A percentile compares a stretch with the other conserved stretches of the same genome.
phyloP scores from a whole-genome alignment of 2,329 filamentous ascomycete species.

The Allantophomopsis cytisporea region DNA sequence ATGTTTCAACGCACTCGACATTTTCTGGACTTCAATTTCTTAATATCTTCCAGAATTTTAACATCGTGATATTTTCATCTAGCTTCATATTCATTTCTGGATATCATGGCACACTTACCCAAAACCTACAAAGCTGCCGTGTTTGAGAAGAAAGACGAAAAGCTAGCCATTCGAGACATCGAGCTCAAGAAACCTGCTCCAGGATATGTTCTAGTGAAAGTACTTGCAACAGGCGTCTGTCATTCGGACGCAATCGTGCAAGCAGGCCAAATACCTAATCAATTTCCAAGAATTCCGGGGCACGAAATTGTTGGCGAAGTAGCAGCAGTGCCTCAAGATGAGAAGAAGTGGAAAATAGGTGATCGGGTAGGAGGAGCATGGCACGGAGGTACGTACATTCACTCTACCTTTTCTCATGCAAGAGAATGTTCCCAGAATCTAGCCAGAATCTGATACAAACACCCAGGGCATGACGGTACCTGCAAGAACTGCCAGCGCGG shows the following conservation, averaged over 20 bases:
- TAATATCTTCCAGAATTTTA: no score
- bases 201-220: constrained; percentile 54
- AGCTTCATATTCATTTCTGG: no score
- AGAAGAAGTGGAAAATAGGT: constrained; percentile 44
- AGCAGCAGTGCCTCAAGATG: constrained; percentile 41
- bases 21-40: no score
- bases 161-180: constrained; percentile 44
- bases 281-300: constrained; percentile 50
- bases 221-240: constrained; percentile 61
- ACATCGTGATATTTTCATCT: no score
- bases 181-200: constrained; percentile 39
- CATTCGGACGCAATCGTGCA: constrained; percentile 41
- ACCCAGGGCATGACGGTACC: constrained; percentile 42
- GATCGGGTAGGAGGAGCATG: constrained; percentile 55
- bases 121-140: constrained; percentile 55
- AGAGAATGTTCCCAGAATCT: constrained; percentile 6
- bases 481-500: constrained; percentile 52
- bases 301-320: constrained; percentile 62
- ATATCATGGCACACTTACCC: constrained; percentile 29
- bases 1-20: no score
- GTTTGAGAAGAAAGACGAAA: constrained; percentile 34
- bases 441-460: no score
- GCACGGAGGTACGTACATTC: constrained; percentile 38
- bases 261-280: constrained; percentile 34
- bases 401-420: no score